Evolutionary conservation across 2,329 filamentous ascomycete species (phyloP), one percentile per base, ranked within the genome.

Genomic region (Colletotrichum graminicola): DNA sequence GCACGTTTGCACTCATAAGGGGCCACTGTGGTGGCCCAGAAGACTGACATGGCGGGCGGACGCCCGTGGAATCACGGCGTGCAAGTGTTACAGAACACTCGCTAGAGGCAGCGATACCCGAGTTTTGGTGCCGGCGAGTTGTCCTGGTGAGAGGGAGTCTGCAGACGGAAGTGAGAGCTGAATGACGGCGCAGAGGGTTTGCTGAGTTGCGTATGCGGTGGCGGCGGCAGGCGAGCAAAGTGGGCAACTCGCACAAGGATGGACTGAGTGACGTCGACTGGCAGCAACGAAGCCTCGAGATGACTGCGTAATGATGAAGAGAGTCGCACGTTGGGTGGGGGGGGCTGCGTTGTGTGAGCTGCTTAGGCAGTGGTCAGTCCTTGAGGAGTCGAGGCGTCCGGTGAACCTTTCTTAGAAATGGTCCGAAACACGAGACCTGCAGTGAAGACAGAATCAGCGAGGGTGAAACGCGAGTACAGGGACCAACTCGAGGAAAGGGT

Each of bases 61-160:
- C 69, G 62, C 62, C 70, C 56, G 66, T 65, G 65, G 60, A 36
- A 54, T 62, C 67, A 73, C 71, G 67, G 62, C 43, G 62, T 65
- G 47, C 71, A 60, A 43, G 32, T 21, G 36, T 29, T 21, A 62
- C 5, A 34, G 49, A 64, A 45, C 39, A 49, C 49, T 47, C 60
- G n/a, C 49, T 12, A 65, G 29, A 47, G n/a, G 32, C 43, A 60
- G 60, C 29, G 43, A 11, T 56, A 66, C 57, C 36, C 43, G 41
- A 59, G 60, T 51, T 55, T 62, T 62, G 32, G 29, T 56, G 36
- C 55, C 57, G 39, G 52, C 55, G 54, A 59, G 47, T 57, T 63
- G 59, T 47, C 49, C 34, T 26, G n/a, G 52, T 55, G 43, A 51
- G 43, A 71, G 61, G 49, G 43, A 63, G 61, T 66, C 55, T 66